Evolutionary conservation across 2,329 filamentous ascomycete species (phyloP).

Genomic region (Trichoderma guizhouense): DNA sequence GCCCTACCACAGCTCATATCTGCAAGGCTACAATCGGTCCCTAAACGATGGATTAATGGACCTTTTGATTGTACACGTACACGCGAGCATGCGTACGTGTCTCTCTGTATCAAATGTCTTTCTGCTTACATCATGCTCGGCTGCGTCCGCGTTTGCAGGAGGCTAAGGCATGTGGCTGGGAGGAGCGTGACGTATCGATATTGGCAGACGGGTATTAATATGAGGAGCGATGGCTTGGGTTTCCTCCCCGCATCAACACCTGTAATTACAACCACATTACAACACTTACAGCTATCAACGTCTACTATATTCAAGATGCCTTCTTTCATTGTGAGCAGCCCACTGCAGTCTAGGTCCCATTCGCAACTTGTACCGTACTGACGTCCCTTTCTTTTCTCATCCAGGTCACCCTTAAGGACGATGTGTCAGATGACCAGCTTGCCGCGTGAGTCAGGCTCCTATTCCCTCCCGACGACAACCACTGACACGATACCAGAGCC

Average conservation of each 20-base stretch:
- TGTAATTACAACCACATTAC: not conserved
- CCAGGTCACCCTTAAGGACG: constrained; percentile 77
- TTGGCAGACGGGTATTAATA: not conserved
- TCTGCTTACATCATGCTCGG: constrained; percentile 7
- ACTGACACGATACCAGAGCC: constrained; percentile 49
- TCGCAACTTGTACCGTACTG: not conserved
- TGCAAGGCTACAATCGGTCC: not conserved
- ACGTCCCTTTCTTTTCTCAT: not conserved
- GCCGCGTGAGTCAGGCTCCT: constrained; percentile 50
- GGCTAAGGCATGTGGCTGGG: constrained; percentile 6
- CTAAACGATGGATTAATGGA: not conserved
- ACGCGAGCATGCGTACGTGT: not conserved
- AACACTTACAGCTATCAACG: not conserved
- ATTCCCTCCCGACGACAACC: not conserved
- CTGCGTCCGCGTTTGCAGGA: not conserved
- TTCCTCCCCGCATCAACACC: not conserved
- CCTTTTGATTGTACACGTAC: not conserved
- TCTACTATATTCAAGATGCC: constrained; percentile 42
- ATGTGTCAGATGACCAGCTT: constrained; percentile 64
- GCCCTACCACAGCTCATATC: not conserved
- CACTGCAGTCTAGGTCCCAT: not conserved
- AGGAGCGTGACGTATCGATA: constrained; percentile 8
- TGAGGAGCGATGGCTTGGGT: not conserved
- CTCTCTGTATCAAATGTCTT: not conserved
- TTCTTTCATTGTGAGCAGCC: constrained; percentile 49